Percentiles rank a stretch among this genome's conserved stretches.
phyloP scores from a whole-genome alignment of 2,329 filamentous ascomycete species.

The Cladosporium sphaerospermum region DNA sequence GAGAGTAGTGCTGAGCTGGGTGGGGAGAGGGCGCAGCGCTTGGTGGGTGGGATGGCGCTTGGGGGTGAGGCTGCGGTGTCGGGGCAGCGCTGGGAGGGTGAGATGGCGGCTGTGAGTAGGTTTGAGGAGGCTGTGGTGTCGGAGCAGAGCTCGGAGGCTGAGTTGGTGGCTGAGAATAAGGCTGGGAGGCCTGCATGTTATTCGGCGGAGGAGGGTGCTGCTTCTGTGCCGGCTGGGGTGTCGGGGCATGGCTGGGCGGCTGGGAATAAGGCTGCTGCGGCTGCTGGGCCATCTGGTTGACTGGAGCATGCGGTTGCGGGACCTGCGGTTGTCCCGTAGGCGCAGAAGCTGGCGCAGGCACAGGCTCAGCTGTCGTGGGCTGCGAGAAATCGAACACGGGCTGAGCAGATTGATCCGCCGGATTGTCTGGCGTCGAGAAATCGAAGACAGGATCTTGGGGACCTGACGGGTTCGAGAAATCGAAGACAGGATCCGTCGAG shows the following conservation, averaged over 20 bases:
- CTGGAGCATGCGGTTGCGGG: neutral
- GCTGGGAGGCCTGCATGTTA: neutral
- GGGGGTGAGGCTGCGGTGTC: neutral
- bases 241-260: neutral
- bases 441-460: slow-evolving; percentile 1
- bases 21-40: slow-evolving; percentile 2
- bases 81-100: neutral
- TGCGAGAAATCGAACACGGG: slow-evolving; percentile 7
- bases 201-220: neutral
- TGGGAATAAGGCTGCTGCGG: neutral
- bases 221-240: neutral
- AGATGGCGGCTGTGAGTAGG: neutral
- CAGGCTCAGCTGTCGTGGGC: neutral
- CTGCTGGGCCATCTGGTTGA: neutral
- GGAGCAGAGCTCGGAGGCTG: neutral
- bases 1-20: neutral
- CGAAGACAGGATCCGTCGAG: slow-evolving; percentile 1
- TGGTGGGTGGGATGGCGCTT: neutral
- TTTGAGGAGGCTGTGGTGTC: neutral
- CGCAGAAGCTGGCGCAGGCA: neutral
- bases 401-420: neutral
- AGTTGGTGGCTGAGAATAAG: neutral
- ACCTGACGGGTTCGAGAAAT: slow-evolving; percentile 2
- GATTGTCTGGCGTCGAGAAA: slow-evolving; percentile 3
- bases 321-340: neutral